Base-by-base conservation (phyloP, 2,329 filamentous ascomycete species). In the Exophiala xenobiotica region DNA sequence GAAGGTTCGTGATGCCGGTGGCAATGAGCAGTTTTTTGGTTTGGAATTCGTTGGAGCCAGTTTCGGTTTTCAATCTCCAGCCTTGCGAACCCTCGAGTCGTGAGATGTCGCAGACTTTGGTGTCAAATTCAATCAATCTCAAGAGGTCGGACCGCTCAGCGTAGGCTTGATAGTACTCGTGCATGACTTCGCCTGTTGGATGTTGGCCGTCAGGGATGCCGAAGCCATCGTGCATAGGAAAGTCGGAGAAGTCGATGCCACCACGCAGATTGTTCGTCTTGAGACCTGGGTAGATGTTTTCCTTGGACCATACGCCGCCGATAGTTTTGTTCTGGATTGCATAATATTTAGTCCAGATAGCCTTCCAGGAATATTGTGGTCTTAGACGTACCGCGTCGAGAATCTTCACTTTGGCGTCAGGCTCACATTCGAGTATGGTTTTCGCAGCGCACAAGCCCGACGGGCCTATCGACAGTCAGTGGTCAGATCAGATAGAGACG, bases 181-280 rank as follows among this genome's bases (percentile, higher is more conserved):
- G 74, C 49, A 85, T 66, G 1, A 77, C 75, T 1, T 70, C 58
- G 0, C 80, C 83, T 0, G 82, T 76, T 39, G 87, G 78, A 63
- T 86, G 82, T 45, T 83, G 65, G 12, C 78, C 79, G 6, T 66
- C 61, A 40, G 73, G 61, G n/a, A 75, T 65, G 0, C 70, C 72
- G 59, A 79, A 83, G 19, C 76, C 75, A 8, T 72, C 67, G 54
- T 78, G 74, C 82, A 91, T 86, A 16, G 85, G 84, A 53, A 87
- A 88, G 62, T 89, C 87, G 0, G 82, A 81, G 61, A 80, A 90
- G 66, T 91, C 85, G 59, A 85, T 88, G 0, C 81, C 85, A 2
- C 87, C 86, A 6, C 84, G 67, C 64, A 88, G 77, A 62, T 90
- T 90, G 68, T 92, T 91, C 46, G 80, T 83, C 62, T 82, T 86